Evolutionary conservation across 2,329 filamentous ascomycete species (phyloP).

Genomic region (Nothophoma quercina): DNA sequence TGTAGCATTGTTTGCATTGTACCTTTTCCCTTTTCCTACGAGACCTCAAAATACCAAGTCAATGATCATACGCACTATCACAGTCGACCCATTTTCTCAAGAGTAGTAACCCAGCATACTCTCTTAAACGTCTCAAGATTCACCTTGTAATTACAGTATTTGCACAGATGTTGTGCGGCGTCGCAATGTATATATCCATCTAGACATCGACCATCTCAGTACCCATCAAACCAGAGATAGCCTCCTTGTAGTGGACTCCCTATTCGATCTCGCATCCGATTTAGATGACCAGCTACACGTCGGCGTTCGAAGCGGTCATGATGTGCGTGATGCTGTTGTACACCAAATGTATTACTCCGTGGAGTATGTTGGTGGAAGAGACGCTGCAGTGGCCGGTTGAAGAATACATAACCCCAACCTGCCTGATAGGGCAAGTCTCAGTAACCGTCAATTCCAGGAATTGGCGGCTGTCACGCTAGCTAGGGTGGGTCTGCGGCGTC

Average conservation of each 20-base stretch:
- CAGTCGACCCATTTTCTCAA: too few relatives aligned
- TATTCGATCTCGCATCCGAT: slow-evolving; percentile 35
- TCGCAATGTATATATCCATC: slow-evolving; percentile 8
- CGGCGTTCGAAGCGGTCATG: slow-evolving; percentile 29
- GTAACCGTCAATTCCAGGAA: neutral
- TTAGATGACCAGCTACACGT: slow-evolving; percentile 35
- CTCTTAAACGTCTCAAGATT: too few relatives aligned
- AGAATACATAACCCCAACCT: too few relatives aligned
- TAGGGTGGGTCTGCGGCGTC: neutral
- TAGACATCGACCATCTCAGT: slow-evolving; percentile 7
- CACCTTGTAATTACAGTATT: too few relatives aligned
- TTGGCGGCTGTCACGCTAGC: too few relatives aligned
- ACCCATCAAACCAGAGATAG: slow-evolving; percentile 4
- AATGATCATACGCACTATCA: neutral
- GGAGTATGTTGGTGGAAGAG: neutral
- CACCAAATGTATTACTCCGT: too few relatives aligned
- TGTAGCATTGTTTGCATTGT: slow-evolving; percentile 15
- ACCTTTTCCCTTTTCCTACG: neutral
- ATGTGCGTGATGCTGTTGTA: slow-evolving; percentile 33
- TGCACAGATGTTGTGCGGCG: too few relatives aligned
- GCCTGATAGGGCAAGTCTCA: neutral
- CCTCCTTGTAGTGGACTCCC: slow-evolving; percentile 13
- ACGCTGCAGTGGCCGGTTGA: too few relatives aligned
- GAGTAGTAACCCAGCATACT: too few relatives aligned
- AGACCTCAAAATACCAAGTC: slow-evolving; percentile 1